Evolutionary conservation across 140 eudicot genomes (phyloP).

Genomic region (Bidens hawaiensis): DNA sequence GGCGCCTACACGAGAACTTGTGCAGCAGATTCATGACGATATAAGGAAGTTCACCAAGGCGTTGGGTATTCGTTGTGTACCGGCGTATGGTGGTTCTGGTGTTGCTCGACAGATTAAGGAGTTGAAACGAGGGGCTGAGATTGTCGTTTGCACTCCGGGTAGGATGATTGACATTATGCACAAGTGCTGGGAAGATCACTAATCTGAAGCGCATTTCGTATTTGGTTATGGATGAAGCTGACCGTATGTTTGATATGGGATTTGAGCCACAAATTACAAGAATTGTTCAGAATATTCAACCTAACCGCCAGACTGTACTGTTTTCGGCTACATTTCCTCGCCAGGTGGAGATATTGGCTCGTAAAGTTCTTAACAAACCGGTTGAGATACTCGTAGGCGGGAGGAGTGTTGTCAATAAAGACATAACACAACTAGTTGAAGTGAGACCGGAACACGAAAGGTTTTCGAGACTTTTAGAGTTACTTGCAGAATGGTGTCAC

Average conservation of each 20-base stretch:
- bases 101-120: constrained; percentile 89
- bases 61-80: constrained; percentile 77
- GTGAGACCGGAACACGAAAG: constrained; percentile 73
- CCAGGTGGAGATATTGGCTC: constrained; percentile 84
- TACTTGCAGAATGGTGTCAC: constrained; percentile 91
- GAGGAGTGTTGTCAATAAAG: constrained; percentile 88
- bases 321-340: constrained; percentile 94
- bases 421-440: constrained; percentile 73
- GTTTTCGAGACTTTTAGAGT: constrained; percentile 67
- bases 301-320: constrained; percentile 79
- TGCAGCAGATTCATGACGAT: constrained; percentile 84
- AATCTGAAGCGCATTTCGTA: constrained; percentile 75
- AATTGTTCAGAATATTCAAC: constrained; percentile 73
- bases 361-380: constrained; percentile 78
- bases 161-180: constrained; percentile 89
- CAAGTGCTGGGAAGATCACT: constrained; percentile 84
- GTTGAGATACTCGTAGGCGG: constrained; percentile 90
- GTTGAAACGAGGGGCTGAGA: constrained; percentile 73
- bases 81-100: constrained; percentile 93
- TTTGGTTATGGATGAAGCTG: constrained; percentile 90
- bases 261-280: constrained; percentile 84
- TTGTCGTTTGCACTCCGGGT: constrained; percentile 86
- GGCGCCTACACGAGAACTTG: constrained; percentile 95
- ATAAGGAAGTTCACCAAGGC: constrained; percentile 65
- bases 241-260: too few relatives aligned